Evolutionary conservation across 2,329 filamentous ascomycete species (phyloP).

Genomic region (Chaetothyriales sp.): DNA sequence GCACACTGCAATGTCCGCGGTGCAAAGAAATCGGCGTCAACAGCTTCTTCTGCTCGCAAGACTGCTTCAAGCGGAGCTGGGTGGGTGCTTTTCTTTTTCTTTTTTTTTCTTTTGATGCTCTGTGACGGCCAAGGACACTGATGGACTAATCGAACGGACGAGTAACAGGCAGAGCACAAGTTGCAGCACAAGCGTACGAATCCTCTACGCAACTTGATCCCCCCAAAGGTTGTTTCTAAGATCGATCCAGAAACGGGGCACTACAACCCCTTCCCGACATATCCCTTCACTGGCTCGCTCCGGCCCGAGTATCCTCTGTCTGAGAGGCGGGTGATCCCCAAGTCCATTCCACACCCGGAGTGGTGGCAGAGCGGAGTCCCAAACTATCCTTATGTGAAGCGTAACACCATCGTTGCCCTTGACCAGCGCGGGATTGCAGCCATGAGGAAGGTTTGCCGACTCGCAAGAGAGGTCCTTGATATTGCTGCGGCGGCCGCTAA

Average conservation of each 20-base stretch:
- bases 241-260: conserved; percentile 76
- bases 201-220: conserved; percentile 55
- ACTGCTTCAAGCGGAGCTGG: conserved; percentile 98
- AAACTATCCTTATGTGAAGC: conserved; percentile 48
- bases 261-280: conserved; percentile 86
- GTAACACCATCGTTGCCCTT: conserved; percentile 71
- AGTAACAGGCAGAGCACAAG: conserved; percentile 62
- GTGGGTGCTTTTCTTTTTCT: conserved; percentile 45
- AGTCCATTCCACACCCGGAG: conserved; percentile 68
- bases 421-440: conserved; percentile 66
- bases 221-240: conserved; percentile 76
- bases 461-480: conserved; percentile 84
- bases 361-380: conserved; percentile 75
- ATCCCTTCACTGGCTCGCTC: conserved; percentile 62
- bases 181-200: conserved; percentile 65
- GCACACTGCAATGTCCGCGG: conserved; percentile 79
- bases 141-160: conserved; percentile 4
- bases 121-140: neutral
- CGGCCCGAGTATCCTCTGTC: conserved; percentile 81
- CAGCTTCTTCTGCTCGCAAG: conserved; percentile 94
- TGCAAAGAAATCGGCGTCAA: conserved; percentile 82
- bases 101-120: no score
- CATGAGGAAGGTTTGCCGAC: conserved; percentile 81
- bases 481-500: conserved; percentile 68
- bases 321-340: conserved; percentile 54